phyloP scores from a whole-genome alignment of 2,329 filamentous ascomycete species.

The Nemania bipapillata region DNA sequence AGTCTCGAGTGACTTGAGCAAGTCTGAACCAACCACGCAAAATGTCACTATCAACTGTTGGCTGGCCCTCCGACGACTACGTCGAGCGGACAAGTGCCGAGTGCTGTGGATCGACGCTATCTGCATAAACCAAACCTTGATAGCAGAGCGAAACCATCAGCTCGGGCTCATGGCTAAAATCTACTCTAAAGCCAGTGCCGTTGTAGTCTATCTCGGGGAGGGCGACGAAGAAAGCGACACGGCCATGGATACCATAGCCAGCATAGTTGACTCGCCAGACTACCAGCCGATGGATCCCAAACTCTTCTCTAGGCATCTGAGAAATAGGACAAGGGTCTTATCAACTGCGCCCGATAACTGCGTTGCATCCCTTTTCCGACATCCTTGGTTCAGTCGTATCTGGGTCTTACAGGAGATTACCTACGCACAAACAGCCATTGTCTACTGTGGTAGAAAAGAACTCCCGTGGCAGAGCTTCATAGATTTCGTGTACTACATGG shows the following conservation, averaged over 20 bases:
- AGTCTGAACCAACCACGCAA: too few species aligned
- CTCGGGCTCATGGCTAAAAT: too few species aligned
- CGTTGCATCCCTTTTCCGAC: background rate
- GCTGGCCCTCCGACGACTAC: too few species aligned
- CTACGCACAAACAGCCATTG: background rate
- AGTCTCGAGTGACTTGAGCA: too few species aligned
- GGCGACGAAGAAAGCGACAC: background rate
- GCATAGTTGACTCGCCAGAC: background rate
- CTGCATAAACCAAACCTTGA: too few species aligned
- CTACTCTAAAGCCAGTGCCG: background rate
- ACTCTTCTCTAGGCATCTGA: too few species aligned
- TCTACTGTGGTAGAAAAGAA: background rate
- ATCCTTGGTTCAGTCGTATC: background rate
- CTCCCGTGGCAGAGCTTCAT: slow-evolving; percentile 5
- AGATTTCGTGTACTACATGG: background rate
- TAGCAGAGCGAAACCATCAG: too few species aligned
- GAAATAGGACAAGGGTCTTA: background rate
- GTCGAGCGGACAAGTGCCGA: too few species aligned
- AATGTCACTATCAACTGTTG: too few species aligned
- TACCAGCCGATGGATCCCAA: background rate
- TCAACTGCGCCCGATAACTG: background rate
- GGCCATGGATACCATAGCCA: background rate
- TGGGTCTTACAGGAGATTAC: background rate
- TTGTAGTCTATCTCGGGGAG: background rate
- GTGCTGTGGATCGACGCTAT: too few species aligned